Evolutionary conservation across 1,139 yeast species (phyloP).

Genomic region (Candida glucosophila): DNA sequence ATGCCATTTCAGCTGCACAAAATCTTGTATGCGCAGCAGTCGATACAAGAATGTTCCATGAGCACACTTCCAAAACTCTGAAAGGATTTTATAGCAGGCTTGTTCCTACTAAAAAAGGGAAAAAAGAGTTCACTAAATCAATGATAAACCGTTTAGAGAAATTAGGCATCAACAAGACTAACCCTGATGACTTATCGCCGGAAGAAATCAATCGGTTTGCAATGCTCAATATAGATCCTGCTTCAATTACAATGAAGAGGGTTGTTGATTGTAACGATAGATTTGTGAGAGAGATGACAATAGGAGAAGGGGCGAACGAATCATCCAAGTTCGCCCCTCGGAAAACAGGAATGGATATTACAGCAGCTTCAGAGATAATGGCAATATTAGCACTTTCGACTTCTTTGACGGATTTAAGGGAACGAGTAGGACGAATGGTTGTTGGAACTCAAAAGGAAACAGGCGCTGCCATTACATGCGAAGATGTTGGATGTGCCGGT

Average conservation of each 20-base stretch:
- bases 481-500: slow-evolving; percentile 75
- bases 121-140: slow-evolving; percentile 54
- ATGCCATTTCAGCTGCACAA: slow-evolving; percentile 74
- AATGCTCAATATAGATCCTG: slow-evolving; percentile 62
- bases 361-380: slow-evolving; percentile 79
- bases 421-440: slow-evolving; percentile 62
- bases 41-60: slow-evolving; percentile 80
- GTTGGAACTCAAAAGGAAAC: slow-evolving; percentile 53
- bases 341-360: slow-evolving; percentile 69
- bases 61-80: slow-evolving; percentile 57
- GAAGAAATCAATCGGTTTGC: slow-evolving; percentile 60
- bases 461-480: slow-evolving; percentile 65
- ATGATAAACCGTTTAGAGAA: slow-evolving; percentile 57
- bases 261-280: slow-evolving; percentile 80
- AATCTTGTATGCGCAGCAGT: slow-evolving; percentile 76
- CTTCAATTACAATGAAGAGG: slow-evolving; percentile 64
- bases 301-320: slow-evolving; percentile 74
- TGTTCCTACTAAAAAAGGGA: slow-evolving; percentile 63
- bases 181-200: slow-evolving; percentile 61
- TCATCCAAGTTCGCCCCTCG: slow-evolving; percentile 57
- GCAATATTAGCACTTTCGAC: slow-evolving; percentile 69
- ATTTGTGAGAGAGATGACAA: slow-evolving; percentile 63
- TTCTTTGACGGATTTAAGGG: slow-evolving; percentile 58
- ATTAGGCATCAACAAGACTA: slow-evolving; percentile 54
- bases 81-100: slow-evolving; percentile 59